Conservation (phyloP, 2,329 filamentous ascomycete genomes). For the Teratosphaeria destructans region DNA sequence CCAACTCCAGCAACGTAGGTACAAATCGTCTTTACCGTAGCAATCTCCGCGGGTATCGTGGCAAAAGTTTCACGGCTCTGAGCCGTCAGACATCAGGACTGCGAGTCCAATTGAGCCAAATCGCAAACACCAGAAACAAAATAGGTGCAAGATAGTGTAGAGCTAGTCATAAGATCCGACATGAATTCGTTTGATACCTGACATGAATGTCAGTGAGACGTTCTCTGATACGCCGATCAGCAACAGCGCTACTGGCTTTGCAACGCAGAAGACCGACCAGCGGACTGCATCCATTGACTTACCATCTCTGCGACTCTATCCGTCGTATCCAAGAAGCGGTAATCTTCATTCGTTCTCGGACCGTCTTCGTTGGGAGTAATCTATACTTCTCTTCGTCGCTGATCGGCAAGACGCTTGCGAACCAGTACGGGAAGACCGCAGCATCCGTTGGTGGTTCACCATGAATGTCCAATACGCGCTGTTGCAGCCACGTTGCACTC, state of each 20-base stretch:
- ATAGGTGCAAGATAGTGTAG: slow-evolving; percentile 20
- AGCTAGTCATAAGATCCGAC: slow-evolving; percentile 32
- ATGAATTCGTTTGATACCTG: slow-evolving; percentile 31
- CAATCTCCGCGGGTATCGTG: not conserved
- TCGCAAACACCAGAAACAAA: slow-evolving; percentile 18
- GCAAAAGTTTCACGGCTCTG: not conserved
- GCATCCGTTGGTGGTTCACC: slow-evolving; percentile 69
- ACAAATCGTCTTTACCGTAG: not conserved
- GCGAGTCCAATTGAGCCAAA: slow-evolving; percentile 14
- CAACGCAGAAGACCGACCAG: not conserved
- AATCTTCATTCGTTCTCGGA: slow-evolving; percentile 72
- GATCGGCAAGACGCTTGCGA: slow-evolving; percentile 71
- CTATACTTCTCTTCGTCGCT: slow-evolving; percentile 69
- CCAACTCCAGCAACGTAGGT: not conserved
- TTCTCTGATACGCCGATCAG: slow-evolving; percentile 3
- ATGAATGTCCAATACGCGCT: slow-evolving; percentile 61
- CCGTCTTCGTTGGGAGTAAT: slow-evolving; percentile 61
- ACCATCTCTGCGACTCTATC: slow-evolving; percentile 63
- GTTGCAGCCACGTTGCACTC: slow-evolving; percentile 65
- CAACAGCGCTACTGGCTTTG: slow-evolving; percentile 3
- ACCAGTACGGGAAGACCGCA: slow-evolving; percentile 78
- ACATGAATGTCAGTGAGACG: slow-evolving; percentile 4
- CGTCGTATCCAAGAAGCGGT: slow-evolving; percentile 68
- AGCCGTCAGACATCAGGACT: not conserved
- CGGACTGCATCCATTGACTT: slow-evolving; percentile 29